Conservation (phyloP, 2,329 filamentous ascomycete species). For the Passalora sequoiae region DNA sequence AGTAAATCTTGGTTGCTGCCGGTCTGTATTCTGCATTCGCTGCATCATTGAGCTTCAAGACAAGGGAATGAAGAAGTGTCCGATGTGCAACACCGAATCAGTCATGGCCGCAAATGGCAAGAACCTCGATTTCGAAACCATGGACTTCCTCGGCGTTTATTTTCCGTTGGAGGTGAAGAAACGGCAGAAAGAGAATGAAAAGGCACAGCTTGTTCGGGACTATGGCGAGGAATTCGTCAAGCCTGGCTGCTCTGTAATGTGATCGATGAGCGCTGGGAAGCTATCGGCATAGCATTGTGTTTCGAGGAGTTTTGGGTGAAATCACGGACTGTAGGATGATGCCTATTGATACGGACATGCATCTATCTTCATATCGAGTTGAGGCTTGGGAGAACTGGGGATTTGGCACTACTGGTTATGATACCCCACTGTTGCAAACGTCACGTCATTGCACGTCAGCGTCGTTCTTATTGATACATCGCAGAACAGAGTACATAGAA, state of each 20-base stretch:
- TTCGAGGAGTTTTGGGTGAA: conserved; percentile 3
- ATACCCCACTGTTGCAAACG: conserved; percentile 9
- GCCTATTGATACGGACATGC: too few relatives aligned
- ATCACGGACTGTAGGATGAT: too few relatives aligned
- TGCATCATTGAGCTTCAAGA: conserved; percentile 78
- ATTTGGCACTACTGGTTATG: conserved; percentile 6
- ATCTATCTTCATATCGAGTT: background rate
- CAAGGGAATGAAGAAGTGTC: conserved; percentile 62
- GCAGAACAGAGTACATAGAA: conserved; percentile 4
- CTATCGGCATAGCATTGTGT: background rate
- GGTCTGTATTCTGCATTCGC: conserved; percentile 76
- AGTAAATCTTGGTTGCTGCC: conserved; percentile 64
- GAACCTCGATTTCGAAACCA: conserved; percentile 62
- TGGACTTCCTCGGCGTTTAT: conserved; percentile 66
- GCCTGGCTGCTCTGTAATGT: conserved; percentile 31
- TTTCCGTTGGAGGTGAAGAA: conserved; percentile 68
- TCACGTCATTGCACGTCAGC: conserved; percentile 7
- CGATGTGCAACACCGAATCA: conserved; percentile 67
- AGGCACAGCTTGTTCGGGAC: conserved; percentile 57
- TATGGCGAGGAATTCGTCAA: conserved; percentile 35
- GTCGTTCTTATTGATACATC: too few relatives aligned
- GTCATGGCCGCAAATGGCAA: conserved; percentile 65
- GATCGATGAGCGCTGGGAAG: conserved; percentile 9
- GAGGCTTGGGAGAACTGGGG: conserved; percentile 1
- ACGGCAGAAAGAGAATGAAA: conserved; percentile 62